Evolutionary conservation across 2,329 filamentous ascomycete species (phyloP).

Genomic region (Diaporthe aspalathi): DNA sequence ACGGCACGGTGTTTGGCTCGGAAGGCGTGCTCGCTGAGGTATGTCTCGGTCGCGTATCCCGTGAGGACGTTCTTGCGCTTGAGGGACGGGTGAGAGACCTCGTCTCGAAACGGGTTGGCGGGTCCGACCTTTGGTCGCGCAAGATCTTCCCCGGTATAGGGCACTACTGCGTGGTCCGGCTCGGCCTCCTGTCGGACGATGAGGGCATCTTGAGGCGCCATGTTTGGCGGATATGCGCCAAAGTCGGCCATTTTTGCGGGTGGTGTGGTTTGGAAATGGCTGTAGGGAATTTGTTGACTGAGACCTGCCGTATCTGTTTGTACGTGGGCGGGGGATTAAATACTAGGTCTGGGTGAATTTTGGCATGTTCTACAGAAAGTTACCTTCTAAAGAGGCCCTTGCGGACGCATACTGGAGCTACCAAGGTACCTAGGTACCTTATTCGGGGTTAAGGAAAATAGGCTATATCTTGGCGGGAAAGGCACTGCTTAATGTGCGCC

Average conservation of each 20-base stretch:
- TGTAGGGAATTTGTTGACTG: background rate
- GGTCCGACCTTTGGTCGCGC: conserved; percentile 75
- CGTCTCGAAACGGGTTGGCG: conserved; percentile 78
- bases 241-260: conserved; percentile 67
- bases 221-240: conserved; percentile 73
- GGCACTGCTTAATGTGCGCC: background rate
- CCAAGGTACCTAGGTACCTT: no score
- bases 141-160: conserved; percentile 79
- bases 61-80: conserved; percentile 88
- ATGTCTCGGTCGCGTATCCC: conserved; percentile 87
- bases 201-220: conserved; percentile 73
- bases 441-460: background rate
- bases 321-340: background rate
- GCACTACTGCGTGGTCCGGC: conserved; percentile 70
- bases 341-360: background rate
- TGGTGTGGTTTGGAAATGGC: background rate
- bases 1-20: conserved; percentile 87
- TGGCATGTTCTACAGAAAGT: background rate
- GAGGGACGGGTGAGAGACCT: conserved; percentile 51
- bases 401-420: background rate
- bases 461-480: background rate
- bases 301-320: background rate
- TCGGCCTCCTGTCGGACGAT: conserved; percentile 66
- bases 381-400: background rate
- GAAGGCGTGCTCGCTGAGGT: conserved; percentile 91